These are phyloP conservation scores for Candida mesenterica DNA, from an alignment of 1,139 yeast species.

Conservation along the genomic window DNA sequence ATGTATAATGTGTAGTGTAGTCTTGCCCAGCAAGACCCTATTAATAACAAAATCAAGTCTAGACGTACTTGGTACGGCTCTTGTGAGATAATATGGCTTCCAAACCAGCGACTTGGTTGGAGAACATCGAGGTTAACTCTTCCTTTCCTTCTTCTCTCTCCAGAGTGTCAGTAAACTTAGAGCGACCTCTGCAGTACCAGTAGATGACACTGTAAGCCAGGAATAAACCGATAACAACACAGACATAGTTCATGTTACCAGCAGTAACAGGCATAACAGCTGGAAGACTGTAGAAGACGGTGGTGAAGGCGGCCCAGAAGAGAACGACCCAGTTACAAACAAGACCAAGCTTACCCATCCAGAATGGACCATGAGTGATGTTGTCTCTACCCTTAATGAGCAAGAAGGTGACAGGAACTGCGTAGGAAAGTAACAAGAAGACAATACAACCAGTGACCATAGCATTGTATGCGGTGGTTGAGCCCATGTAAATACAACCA, in stretches of 20 bases:
- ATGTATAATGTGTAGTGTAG: background rate
- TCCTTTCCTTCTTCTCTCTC: slow-evolving; percentile 24
- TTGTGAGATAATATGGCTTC: slow-evolving; percentile 23
- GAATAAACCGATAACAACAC: slow-evolving; percentile 39
- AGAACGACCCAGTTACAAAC: slow-evolving; percentile 24
- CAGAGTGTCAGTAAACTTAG: slow-evolving; percentile 26
- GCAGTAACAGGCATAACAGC: slow-evolving; percentile 44
- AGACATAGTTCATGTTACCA: slow-evolving; percentile 46
- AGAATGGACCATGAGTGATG: slow-evolving; percentile 44
- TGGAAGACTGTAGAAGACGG: slow-evolving; percentile 45
- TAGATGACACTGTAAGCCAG: slow-evolving; percentile 31
- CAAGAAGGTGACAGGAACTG: slow-evolving; percentile 33
- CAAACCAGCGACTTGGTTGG: slow-evolving; percentile 26
- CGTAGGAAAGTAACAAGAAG: slow-evolving; percentile 34
- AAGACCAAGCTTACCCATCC: slow-evolving; percentile 41
- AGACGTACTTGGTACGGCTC: background rate
- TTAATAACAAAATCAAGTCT: too few relatives aligned
- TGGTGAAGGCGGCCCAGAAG: slow-evolving; percentile 41
- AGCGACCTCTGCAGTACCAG: slow-evolving; percentile 40
- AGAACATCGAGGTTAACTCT: slow-evolving; percentile 27
- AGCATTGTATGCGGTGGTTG: slow-evolving; percentile 43
- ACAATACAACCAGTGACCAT: slow-evolving; percentile 39
- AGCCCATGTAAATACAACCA: slow-evolving; percentile 43
- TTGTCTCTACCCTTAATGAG: slow-evolving; percentile 35
- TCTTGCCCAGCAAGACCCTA: background rate